These are phyloP conservation scores for Baorangia bicolor DNA, from an alignment of 768 basidiomycete genomes.

Conservation along the genomic window DNA sequence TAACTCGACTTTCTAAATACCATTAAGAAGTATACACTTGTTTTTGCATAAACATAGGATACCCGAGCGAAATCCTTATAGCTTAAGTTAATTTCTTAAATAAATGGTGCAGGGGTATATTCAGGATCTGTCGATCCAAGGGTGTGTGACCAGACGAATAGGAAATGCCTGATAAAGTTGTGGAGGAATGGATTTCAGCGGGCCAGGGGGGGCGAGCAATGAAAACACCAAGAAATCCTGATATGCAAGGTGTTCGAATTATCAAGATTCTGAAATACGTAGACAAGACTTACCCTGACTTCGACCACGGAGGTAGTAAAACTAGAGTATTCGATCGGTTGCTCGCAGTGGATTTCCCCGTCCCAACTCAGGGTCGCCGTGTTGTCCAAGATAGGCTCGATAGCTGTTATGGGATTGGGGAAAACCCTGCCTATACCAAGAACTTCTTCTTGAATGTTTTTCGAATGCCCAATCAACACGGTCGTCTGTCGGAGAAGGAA, in stretches of 20 bases:
- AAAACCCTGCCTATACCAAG: constrained; percentile 49
- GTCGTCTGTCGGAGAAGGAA: constrained; percentile 55
- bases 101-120: constrained; percentile 3
- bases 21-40: constrained; percentile 7
- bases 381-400: constrained; percentile 23
- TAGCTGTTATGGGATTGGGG: constrained; percentile 39
- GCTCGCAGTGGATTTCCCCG: constrained; percentile 47
- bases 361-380: constrained; percentile 57
- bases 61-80: not conserved
- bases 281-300: constrained; percentile 44
- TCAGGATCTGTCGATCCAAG: constrained; percentile 40
- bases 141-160: constrained; percentile 62
- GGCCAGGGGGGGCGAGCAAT: constrained; percentile 40
- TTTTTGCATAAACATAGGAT: constrained; percentile 1
- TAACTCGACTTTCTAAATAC: not conserved
- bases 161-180: constrained; percentile 51
- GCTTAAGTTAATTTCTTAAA: constrained; percentile 21
- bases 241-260: constrained; percentile 1
- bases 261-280: not conserved
- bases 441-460: constrained; percentile 25
- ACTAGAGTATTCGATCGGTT: constrained; percentile 42
- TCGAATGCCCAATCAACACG: constrained; percentile 31
- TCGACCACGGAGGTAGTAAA: constrained; percentile 49
- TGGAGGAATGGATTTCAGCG: constrained; percentile 33
- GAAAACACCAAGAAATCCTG: constrained; percentile 63